A percentile compares a stretch with the other conserved stretches of the same genome.
Conservation (phyloP, 495 filamentous ascomycete species). For the Annulohypoxylon bovei region DNA sequence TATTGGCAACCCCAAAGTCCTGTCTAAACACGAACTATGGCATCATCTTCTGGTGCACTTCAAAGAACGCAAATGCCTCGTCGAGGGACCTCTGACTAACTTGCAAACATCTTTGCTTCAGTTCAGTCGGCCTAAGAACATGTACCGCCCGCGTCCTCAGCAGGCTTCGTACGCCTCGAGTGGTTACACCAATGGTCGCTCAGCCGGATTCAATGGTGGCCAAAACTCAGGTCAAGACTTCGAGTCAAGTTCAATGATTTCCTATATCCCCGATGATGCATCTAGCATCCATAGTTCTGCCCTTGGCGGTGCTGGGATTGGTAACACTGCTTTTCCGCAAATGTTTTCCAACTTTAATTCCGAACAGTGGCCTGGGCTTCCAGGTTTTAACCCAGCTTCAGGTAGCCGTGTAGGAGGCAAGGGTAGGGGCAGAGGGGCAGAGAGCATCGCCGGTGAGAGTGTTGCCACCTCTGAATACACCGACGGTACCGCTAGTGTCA, state of each 20-base stretch:
- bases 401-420: constrained; percentile 61
- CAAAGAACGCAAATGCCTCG: constrained; percentile 95
- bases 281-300: constrained; percentile 95
- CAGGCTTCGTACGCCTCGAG: constrained; percentile 72
- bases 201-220: constrained; percentile 62
- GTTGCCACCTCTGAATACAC: constrained; percentile 88
- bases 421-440: constrained; percentile 69
- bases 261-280: constrained; percentile 97
- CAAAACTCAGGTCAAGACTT: constrained; percentile 69
- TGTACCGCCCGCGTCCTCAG: constrained; percentile 79
- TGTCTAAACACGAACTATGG: constrained; percentile 98
- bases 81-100: constrained; percentile 96
- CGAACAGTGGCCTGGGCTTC: constrained; percentile 88
- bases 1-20: constrained; percentile 96
- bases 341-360: constrained; percentile 94
- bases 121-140: constrained; percentile 92
- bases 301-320: constrained; percentile 80
- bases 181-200: constrained; percentile 67
- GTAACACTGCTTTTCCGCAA: constrained; percentile 82
- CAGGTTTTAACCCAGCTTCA: constrained; percentile 70
- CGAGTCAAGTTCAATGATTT: constrained; percentile 86
- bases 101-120: constrained; percentile 94
- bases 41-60: constrained; percentile 96
- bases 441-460: constrained; percentile 88
- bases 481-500: constrained; percentile 79